Evolutionary conservation across 306 rosid genomes (phyloP).

Genomic region (Dryas drummondii): DNA sequence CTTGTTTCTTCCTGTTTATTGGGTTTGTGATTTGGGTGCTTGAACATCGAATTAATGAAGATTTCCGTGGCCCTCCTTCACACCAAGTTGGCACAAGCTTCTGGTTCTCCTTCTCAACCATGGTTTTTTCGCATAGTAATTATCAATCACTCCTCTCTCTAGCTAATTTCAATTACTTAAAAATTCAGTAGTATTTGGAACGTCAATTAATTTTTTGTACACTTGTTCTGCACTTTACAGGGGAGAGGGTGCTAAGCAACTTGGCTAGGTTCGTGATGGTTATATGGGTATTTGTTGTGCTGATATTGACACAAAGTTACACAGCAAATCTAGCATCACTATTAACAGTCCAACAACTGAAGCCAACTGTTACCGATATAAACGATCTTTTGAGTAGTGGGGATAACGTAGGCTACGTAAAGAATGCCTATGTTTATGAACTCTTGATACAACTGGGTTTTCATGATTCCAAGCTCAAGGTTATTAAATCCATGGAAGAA

Average conservation of each 20-base stretch:
- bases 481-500: constrained; percentile 9
- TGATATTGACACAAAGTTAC: constrained; percentile 60
- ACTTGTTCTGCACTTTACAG: constrained; percentile 20
- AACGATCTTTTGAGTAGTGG: constrained; percentile 19
- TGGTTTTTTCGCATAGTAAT: too few relatives aligned
- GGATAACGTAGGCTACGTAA: constrained; percentile 22
- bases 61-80: too few relatives aligned
- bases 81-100: too few relatives aligned
- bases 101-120: too few relatives aligned
- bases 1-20: constrained; percentile 30
- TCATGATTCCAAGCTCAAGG: constrained; percentile 6
- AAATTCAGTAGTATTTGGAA: too few relatives aligned
- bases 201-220: background rate
- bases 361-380: constrained; percentile 36
- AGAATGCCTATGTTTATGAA: constrained; percentile 20
- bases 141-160: too few relatives aligned
- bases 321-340: constrained; percentile 63
- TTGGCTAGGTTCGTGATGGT: constrained; percentile 57
- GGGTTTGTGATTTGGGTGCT: too few relatives aligned
- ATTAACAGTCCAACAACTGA: constrained; percentile 52
- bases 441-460: constrained; percentile 18
- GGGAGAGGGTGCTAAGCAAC: constrained; percentile 57
- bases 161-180: too few relatives aligned
- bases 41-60: too few relatives aligned
- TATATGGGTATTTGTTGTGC: constrained; percentile 65